Conservation (phyloP, 2,329 filamentous ascomycete species). For the Cladosporium sp. region DNA sequence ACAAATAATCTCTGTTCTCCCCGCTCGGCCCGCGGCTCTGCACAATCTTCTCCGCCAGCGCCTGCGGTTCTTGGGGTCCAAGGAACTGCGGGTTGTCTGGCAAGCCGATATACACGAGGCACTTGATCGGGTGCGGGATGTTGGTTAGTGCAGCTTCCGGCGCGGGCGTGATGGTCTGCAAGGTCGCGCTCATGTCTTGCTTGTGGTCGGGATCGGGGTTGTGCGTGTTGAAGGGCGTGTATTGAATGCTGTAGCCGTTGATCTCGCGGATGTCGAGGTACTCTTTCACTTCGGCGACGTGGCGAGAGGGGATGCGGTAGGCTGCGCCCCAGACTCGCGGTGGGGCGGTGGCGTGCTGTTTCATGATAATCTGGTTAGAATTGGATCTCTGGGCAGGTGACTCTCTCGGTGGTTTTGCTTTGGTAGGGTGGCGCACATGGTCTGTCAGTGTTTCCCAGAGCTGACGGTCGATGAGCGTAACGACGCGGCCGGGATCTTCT, state of each 20-base stretch:
- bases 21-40: conserved; percentile 79
- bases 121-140: conserved; percentile 46
- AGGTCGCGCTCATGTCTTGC: conserved; percentile 53
- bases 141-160: conserved; percentile 19
- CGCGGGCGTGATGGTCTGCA: conserved; percentile 19
- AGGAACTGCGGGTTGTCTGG: conserved; percentile 92
- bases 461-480: conserved; percentile 81
- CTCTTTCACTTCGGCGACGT: conserved; percentile 75
- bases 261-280: conserved; percentile 97
- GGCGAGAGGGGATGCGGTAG: conserved; percentile 71
- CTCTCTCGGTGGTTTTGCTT: not conserved
- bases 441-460: conserved; percentile 77
- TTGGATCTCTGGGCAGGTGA: not conserved
- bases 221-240: conserved; percentile 67
- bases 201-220: not conserved
- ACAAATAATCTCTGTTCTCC: conserved; percentile 85
- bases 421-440: conserved; percentile 49
- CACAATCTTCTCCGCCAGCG: conserved; percentile 78
- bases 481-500: conserved; percentile 82
- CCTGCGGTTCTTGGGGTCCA: conserved; percentile 75
- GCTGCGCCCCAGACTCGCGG: conserved; percentile 86
- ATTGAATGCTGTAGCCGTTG: conserved; percentile 94
- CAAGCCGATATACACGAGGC: conserved; percentile 90
- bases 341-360: conserved; percentile 58
- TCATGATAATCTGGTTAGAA: not conserved